These are phyloP conservation scores for Geotrichum reessii DNA, from an alignment of 1,139 yeast species.

Conservation along the genomic window DNA sequence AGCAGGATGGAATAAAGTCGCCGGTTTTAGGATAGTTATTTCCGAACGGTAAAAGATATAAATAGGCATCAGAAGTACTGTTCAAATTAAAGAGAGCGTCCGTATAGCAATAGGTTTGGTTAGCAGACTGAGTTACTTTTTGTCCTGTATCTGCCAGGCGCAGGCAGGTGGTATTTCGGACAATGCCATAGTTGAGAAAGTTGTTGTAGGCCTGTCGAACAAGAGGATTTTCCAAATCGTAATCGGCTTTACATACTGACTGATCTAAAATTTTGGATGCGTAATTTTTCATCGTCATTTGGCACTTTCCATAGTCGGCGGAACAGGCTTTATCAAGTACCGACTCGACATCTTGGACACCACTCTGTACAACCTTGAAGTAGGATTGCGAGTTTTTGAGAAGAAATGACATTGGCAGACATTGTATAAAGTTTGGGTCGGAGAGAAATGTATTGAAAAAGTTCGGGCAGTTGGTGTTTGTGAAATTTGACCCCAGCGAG, in stretches of 20 bases:
- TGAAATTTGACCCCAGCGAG: conserved; percentile 32
- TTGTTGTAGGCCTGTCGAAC: conserved; percentile 32
- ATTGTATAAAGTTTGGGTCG: conserved; percentile 27
- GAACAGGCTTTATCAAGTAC: conserved; percentile 30
- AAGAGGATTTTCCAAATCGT: conserved; percentile 28
- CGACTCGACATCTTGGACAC: conserved; percentile 26
- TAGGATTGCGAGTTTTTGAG: conserved; percentile 32
- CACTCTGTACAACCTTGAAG: conserved; percentile 27
- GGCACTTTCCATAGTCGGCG: conserved; percentile 26
- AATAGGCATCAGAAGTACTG: conserved; percentile 30
- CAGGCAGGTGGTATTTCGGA: conserved; percentile 32
- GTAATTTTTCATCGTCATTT: conserved; percentile 26
- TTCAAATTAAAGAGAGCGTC: conserved; percentile 27
- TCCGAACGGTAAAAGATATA: conserved; percentile 33
- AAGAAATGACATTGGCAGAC: conserved; percentile 34
- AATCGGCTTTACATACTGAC: conserved; percentile 26
- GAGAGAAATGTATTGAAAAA: conserved; percentile 29
- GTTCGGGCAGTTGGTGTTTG: conserved; percentile 28
- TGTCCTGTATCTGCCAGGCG: conserved; percentile 11
- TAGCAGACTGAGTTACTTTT: neutral
- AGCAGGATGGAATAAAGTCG: conserved; percentile 26
- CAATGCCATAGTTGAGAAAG: conserved; percentile 28
- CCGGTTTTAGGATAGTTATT: conserved; percentile 25
- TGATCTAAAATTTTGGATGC: conserved; percentile 22
- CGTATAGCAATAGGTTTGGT: conserved; percentile 29